These are phyloP conservation scores for Pseudofabraea citricarpa DNA, from an alignment of 2,329 filamentous ascomycete genomes.

Conservation along the genomic window DNA sequence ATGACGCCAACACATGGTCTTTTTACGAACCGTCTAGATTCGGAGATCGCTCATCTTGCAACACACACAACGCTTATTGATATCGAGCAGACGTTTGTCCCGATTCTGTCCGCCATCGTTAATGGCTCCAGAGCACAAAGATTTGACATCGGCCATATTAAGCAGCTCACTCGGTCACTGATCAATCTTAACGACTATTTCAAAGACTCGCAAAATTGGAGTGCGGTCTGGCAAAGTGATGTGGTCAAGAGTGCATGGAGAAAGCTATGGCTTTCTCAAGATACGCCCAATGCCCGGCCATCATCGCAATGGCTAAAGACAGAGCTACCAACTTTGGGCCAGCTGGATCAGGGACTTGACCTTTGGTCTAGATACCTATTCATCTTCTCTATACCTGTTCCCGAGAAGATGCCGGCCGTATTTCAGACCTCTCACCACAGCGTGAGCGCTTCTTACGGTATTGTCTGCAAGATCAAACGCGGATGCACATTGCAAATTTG, in stretches of 20 bases:
- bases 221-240: conserved; percentile 40
- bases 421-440: conserved; percentile 61
- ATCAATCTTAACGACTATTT: conserved; percentile 27
- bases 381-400: conserved; percentile 41
- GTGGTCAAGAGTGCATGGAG: conserved; percentile 41
- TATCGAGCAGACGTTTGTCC: conserved; percentile 48
- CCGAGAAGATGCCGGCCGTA: conserved; percentile 41
- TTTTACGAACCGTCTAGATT: conserved; percentile 42
- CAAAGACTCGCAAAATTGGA: conserved; percentile 38
- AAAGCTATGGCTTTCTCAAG: conserved; percentile 38
- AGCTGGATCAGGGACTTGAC: conserved; percentile 40
- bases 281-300: conserved; percentile 34
- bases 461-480: conserved; percentile 56
- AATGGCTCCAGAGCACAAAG: conserved; percentile 42
- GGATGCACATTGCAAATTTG: conserved; percentile 57
- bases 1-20: conserved; percentile 44
- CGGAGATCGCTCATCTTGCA: conserved; percentile 42
- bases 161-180: conserved; percentile 27
- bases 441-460: conserved; percentile 54
- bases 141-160: conserved; percentile 40
- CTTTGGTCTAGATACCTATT: conserved; percentile 42
- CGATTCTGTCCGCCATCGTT: conserved; percentile 44
- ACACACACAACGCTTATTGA: conserved; percentile 36
- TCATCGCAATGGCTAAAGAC: conserved; percentile 39
- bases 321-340: conserved; percentile 38